A percentile compares a stretch with the other conserved stretches of the same genome.
Evolutionary conservation across 441 rosid genomes (phyloP).

Genomic region (Erodium texanum): DNA sequence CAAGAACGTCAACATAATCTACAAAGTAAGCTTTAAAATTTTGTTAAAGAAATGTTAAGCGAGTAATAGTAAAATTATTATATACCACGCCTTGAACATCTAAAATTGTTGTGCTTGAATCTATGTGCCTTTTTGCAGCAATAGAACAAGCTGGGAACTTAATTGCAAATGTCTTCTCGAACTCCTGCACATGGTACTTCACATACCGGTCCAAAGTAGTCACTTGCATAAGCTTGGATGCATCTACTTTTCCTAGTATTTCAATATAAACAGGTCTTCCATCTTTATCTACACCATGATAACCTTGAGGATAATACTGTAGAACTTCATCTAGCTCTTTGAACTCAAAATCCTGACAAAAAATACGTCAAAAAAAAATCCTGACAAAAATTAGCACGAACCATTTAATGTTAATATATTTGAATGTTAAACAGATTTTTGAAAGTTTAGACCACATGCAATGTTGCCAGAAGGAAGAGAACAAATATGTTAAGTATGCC

Average conservation of each 20-base stretch:
- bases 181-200: slow-evolving; percentile 86
- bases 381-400: slow-evolving; percentile 24
- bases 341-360: slow-evolving; percentile 63
- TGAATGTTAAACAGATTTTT: slow-evolving; percentile 3
- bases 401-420: not conserved
- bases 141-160: slow-evolving; percentile 93
- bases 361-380: too few species aligned
- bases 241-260: slow-evolving; percentile 86
- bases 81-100: slow-evolving; percentile 98
- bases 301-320: slow-evolving; percentile 81
- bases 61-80: slow-evolving; percentile 7
- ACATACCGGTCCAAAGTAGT: slow-evolving; percentile 83
- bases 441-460: not conserved
- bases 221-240: slow-evolving; percentile 84
- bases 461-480: not conserved
- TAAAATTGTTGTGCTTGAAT: slow-evolving; percentile 87
- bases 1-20: not conserved
- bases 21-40: not conserved
- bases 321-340: slow-evolving; percentile 70
- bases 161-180: slow-evolving; percentile 67
- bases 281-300: slow-evolving; percentile 97
- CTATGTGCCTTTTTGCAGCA: slow-evolving; percentile 91
- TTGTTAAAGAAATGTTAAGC: not conserved
- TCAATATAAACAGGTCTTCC: slow-evolving; percentile 93
- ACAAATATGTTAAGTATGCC: not conserved